Conservation (phyloP, 148 eudicot species). For the Salicornia ramosissima region DNA sequence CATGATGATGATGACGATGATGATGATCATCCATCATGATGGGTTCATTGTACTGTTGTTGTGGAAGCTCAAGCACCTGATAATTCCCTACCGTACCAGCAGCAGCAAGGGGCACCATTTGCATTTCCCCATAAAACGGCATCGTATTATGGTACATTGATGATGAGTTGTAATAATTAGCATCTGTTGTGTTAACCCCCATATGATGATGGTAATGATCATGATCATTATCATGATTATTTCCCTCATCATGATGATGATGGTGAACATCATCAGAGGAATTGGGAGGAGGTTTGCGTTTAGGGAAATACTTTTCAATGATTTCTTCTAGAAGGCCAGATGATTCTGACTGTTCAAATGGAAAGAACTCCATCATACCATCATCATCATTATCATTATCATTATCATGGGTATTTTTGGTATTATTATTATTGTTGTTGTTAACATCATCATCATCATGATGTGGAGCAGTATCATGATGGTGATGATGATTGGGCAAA, state of each 20-base stretch:
- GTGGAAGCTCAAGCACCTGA: slow-evolving; percentile 19
- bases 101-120: neutral
- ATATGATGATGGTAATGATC: neutral
- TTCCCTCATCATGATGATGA: too few species aligned
- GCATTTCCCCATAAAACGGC: slow-evolving; percentile 20
- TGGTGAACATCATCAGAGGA: neutral
- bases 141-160: neutral
- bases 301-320: slow-evolving; percentile 33
- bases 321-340: slow-evolving; percentile 33
- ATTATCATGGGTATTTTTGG: neutral
- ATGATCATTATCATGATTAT: neutral
- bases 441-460: slow-evolving; percentile 1
- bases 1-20: neutral
- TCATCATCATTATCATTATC: neutral
- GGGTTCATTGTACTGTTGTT: slow-evolving; percentile 8
- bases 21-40: slow-evolving; percentile 1
- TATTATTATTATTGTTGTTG: neutral
- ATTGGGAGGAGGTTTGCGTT: slow-evolving; percentile 12
- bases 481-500: slow-evolving; percentile 13
- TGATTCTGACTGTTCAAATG: slow-evolving; percentile 19
- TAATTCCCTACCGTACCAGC: slow-evolving; percentile 4
- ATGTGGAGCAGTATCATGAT: neutral
- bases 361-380: slow-evolving; percentile 14
- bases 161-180: neutral
- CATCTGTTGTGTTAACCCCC: slow-evolving; percentile 10